Evolutionary conservation across 306 rosid genomes (phyloP).

Genomic region (Ochetophila trinervis): DNA sequence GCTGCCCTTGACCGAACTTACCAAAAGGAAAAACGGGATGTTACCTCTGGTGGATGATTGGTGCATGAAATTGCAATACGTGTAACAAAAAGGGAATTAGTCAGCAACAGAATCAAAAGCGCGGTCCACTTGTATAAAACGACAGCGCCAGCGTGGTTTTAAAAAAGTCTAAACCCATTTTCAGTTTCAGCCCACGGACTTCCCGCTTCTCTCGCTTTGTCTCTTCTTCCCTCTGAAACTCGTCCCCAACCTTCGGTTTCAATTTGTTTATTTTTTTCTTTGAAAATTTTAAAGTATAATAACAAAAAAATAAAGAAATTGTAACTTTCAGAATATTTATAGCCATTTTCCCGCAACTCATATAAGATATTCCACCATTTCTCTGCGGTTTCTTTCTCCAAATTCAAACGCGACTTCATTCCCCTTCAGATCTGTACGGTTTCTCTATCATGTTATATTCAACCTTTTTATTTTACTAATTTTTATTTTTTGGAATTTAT

Average conservation of each 20-base stretch:
- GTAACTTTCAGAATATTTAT: background rate
- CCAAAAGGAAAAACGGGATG: too few species aligned
- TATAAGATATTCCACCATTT: slow-evolving; percentile 1
- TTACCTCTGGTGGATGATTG: too few species aligned
- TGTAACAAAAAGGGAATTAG: too few species aligned
- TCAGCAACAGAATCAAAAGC: too few species aligned
- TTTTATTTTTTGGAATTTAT: background rate
- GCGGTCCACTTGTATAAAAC: background rate
- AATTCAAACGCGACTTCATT: background rate
- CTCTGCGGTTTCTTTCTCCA: background rate
- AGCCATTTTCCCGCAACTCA: background rate
- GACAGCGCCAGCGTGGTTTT: slow-evolving; percentile 2
- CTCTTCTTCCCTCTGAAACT: slow-evolving; percentile 19
- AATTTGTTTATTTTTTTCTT: background rate
- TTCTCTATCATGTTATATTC: slow-evolving; percentile 2
- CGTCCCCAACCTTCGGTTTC: slow-evolving; percentile 16
- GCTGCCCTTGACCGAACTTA: too few species aligned
- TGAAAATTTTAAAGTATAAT: background rate
- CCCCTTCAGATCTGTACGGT: slow-evolving; percentile 35
- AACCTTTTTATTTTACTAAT: background rate
- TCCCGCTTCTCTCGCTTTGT: slow-evolving; percentile 43
- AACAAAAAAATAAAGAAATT: background rate
- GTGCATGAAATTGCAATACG: too few species aligned
- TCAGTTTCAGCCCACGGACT: slow-evolving; percentile 45
- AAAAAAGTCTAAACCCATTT: background rate